phyloP scores from a whole-genome alignment of 2,329 filamentous ascomycete genomes.

The Exophiala alcalophila region DNA sequence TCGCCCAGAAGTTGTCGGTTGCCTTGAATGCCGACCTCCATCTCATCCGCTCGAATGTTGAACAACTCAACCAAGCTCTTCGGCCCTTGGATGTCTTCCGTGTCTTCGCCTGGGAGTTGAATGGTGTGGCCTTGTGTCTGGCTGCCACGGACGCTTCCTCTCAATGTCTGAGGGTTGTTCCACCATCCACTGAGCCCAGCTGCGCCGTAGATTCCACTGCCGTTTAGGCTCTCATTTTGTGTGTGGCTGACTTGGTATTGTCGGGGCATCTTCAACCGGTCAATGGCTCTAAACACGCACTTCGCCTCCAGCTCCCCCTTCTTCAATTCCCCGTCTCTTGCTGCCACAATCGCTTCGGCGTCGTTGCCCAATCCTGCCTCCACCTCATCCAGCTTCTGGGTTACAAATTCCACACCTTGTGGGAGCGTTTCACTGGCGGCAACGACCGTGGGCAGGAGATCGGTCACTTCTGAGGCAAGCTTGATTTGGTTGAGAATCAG shows the following conservation, averaged over 20 bases:
- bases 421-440: slow-evolving; percentile 63
- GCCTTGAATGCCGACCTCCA: slow-evolving; percentile 55
- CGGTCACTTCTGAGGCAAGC: slow-evolving; percentile 69
- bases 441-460: slow-evolving; percentile 63
- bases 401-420: slow-evolving; percentile 63
- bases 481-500: slow-evolving; percentile 77
- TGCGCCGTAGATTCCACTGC: slow-evolving; percentile 23
- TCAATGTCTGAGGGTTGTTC: slow-evolving; percentile 32
- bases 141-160: slow-evolving; percentile 35
- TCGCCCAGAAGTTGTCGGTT: slow-evolving; percentile 61
- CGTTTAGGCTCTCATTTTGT: slow-evolving; percentile 25
- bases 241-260: slow-evolving; percentile 54
- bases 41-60: slow-evolving; percentile 60
- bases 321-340: slow-evolving; percentile 55
- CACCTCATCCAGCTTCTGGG: slow-evolving; percentile 60
- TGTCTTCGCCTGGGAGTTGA: slow-evolving; percentile 47
- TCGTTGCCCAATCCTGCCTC: slow-evolving; percentile 63
- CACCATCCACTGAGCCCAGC: slow-evolving; percentile 32
- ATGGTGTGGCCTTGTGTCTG: slow-evolving; percentile 40
- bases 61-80: slow-evolving; percentile 64
- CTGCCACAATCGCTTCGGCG: slow-evolving; percentile 56
- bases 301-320: slow-evolving; percentile 68
- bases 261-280: slow-evolving; percentile 68
- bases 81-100: slow-evolving; percentile 46
- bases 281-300: slow-evolving; percentile 68